Evolutionary conservation across 805 yeast species (phyloP), one percentile per base, ranked within the genome.

Genomic region (Wickerhamiella azyma): DNA sequence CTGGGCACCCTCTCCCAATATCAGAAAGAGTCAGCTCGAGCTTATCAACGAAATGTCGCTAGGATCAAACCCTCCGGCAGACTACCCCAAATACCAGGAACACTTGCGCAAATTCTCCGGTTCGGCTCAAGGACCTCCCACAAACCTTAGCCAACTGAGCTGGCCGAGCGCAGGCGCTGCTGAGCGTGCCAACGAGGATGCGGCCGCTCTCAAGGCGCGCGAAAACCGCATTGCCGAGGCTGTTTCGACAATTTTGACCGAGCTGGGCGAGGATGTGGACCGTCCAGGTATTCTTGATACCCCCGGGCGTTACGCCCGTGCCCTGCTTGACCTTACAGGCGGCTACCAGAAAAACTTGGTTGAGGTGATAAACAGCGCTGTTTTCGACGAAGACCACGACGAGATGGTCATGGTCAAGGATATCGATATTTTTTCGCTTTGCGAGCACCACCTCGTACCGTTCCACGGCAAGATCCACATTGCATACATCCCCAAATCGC

Each of bases 371-470:
- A 89, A 92, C 57, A 73, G 88, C 50, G 98, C 98, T 0, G 94
- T 92, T 6, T 92, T 92, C 56, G 96, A 92, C 62, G 97, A 92
- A 62, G 94, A 92, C 61, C 98, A 92, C 61, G 97, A 92, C 62
- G 99, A 92, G 61, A 92, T 92, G 97, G 97, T 92, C 41, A 88
- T 92, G 52, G 98, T 92, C 21, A 75, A 89, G 59, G 96, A 92
- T 63, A 92, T 92, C 48, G 95, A 85, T 55, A 76, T 92, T 45
- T 83, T 79, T 62, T 85, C 96, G 2, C 69, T 92, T 45, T 92
- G 99, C 65, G 99, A 92, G 66, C 99, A 92, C 63, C 99, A 92
- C 66, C 68, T 92, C 57, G 99, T 94, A 24, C 99, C 99, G 18
- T 92, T 92, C 62, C 84, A 78, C 57, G 99, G 99, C 48, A 92